These are phyloP conservation scores for Filobasidium wieringae DNA, from an alignment of 768 basidiomycete species.

Conservation along the genomic window DNA sequence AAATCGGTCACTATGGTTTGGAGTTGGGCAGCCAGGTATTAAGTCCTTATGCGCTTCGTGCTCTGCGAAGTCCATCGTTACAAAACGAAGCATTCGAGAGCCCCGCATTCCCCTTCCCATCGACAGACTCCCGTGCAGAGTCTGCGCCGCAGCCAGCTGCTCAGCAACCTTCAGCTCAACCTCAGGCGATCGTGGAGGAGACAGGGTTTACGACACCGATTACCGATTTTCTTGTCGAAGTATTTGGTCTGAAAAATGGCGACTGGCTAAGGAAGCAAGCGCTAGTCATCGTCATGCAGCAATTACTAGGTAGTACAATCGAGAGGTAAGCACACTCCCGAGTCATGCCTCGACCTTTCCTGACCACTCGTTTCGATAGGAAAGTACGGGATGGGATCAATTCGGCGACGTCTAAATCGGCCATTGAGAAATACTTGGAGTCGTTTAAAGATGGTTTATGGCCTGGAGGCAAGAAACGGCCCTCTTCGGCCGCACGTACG, in stretches of 20 bases:
- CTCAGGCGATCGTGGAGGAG: conserved; percentile 59
- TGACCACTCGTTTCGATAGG: conserved; percentile 43
- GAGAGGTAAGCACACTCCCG: conserved; percentile 55
- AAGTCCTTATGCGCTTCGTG: not conserved
- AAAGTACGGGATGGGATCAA: conserved; percentile 75
- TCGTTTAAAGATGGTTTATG: conserved; percentile 65
- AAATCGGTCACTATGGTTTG: conserved; percentile 63
- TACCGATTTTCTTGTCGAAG: conserved; percentile 79
- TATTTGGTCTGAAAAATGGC: conserved; percentile 92
- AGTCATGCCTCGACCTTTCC: not conserved
- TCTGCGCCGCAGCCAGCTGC: no score
- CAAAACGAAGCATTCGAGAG: not conserved
- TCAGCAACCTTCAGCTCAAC: not conserved
- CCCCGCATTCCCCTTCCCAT: not conserved
- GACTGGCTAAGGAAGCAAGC: conserved; percentile 94
- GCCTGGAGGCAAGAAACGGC: conserved; percentile 67
- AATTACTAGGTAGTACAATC: conserved; percentile 87
- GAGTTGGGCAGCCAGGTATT: conserved; percentile 21
- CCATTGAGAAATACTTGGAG: conserved; percentile 54
- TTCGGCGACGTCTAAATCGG: conserved; percentile 54
- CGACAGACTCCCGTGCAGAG: no score
- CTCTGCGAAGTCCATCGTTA: not conserved
- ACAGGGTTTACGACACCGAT: conserved; percentile 89
- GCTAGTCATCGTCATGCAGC: conserved; percentile 89
- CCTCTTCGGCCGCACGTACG: conserved; percentile 54